phyloP scores from a whole-genome alignment of 2,329 filamentous ascomycete species.

The Hymenoscyphus scutula region DNA sequence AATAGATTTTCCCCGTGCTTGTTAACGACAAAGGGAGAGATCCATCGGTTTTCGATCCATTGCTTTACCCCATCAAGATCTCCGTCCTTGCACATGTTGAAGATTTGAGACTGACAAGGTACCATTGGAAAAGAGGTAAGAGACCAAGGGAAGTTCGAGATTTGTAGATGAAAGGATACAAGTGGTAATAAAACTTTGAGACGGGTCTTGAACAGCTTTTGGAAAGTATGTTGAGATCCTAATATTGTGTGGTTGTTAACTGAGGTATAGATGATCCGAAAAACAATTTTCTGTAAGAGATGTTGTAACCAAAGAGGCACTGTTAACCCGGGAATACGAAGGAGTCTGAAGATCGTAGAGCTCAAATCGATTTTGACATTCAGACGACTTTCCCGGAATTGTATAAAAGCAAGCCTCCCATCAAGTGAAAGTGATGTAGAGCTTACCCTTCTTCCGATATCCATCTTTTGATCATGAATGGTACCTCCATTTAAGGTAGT shows the following conservation, averaged over 20 bases:
- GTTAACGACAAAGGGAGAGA: constrained; percentile 17
- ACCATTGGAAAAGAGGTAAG: constrained; percentile 11
- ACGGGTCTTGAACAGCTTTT: constrained; percentile 10
- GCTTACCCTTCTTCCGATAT: neutral
- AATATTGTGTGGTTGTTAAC: neutral
- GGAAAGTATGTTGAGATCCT: neutral
- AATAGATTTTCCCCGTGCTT: constrained; percentile 18
- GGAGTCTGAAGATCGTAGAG: neutral
- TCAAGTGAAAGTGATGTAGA: neutral
- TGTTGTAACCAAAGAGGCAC: neutral
- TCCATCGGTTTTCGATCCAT: constrained; percentile 2
- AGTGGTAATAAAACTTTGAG: constrained; percentile 12
- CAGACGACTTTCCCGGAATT: neutral
- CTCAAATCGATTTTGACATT: neutral
- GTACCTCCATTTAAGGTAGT: neutral
- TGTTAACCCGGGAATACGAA: neutral
- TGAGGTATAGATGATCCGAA: constrained; percentile 3
- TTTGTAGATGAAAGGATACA: constrained; percentile 15
- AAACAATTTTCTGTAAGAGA: neutral
- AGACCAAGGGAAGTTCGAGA: constrained; percentile 11
- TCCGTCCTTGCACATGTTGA: constrained; percentile 15
- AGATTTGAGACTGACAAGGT: constrained; percentile 15
- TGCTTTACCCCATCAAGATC: constrained; percentile 2
- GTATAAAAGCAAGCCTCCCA: neutral
- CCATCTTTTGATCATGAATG: neutral